These are phyloP conservation scores for Penicillium sp. DNA, from an alignment of 2,329 filamentous ascomycete species.

Conservation along the genomic window DNA sequence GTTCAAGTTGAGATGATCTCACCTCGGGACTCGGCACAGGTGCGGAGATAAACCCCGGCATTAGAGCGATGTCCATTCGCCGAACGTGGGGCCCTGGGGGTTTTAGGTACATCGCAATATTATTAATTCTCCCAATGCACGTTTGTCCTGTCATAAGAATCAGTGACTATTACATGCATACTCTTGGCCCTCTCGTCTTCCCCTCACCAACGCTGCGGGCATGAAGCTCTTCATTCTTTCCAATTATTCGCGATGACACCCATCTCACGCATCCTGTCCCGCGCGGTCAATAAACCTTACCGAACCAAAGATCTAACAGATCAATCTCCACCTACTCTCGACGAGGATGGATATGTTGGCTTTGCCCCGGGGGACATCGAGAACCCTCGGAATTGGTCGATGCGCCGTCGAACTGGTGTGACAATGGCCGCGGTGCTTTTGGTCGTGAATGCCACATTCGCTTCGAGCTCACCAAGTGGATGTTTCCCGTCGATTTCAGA, in stretches of 20 bases:
- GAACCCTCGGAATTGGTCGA: constrained; percentile 67
- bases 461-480: constrained; percentile 53
- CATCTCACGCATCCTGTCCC: constrained; percentile 56
- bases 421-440: constrained; percentile 26
- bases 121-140: not conserved
- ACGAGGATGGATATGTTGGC: constrained; percentile 58
- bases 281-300: constrained; percentile 61
- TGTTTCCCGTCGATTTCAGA: constrained; percentile 50
- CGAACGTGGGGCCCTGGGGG: not conserved
- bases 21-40: constrained; percentile 11
- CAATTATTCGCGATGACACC: constrained; percentile 42
- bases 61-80: constrained; percentile 6
- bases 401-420: constrained; percentile 42
- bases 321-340: constrained; percentile 50
- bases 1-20: constrained; percentile 4
- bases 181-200: not conserved
- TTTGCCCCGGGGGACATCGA: constrained; percentile 59
- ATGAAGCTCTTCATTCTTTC: constrained; percentile 2
- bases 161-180: not conserved
- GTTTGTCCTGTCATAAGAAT: constrained; percentile 6
- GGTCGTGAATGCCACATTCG: constrained; percentile 63
- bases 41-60: constrained; percentile 14
- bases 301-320: constrained; percentile 50
- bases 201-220: not conserved
- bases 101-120: not conserved